Evolutionary conservation across 164 flowering plant species (phyloP).

Genomic region (Dillenia suffruticosa): DNA sequence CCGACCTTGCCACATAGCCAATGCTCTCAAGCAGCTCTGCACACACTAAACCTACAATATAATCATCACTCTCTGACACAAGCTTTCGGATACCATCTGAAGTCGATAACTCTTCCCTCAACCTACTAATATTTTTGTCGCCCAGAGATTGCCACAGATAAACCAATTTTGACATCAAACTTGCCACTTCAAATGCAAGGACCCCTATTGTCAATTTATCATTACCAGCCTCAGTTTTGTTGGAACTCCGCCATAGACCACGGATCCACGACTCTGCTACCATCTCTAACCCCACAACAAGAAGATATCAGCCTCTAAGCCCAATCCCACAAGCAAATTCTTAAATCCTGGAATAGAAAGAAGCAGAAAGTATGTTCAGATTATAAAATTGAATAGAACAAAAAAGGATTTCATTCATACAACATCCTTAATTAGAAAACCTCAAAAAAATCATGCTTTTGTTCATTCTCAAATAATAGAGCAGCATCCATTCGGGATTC

Average conservation of each 20-base stretch:
- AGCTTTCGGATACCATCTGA: constrained; percentile 72
- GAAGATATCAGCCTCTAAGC: too few relatives aligned
- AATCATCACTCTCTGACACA: constrained; percentile 72
- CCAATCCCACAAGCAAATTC: too few relatives aligned
- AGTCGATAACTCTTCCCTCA: constrained; percentile 54
- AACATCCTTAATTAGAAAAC: too few relatives aligned
- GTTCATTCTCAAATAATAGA: too few relatives aligned
- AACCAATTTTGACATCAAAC: constrained; percentile 80
- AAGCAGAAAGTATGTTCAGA: too few relatives aligned
- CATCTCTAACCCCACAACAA: constrained; percentile 31
- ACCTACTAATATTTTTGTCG: constrained; percentile 52
- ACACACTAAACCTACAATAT: constrained; percentile 40
- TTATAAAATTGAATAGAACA: too few relatives aligned
- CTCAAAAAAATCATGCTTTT: too few relatives aligned
- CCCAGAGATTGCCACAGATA: constrained; percentile 68
- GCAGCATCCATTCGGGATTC: too few relatives aligned
- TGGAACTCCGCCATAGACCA: constrained; percentile 41
- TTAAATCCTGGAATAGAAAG: too few relatives aligned
- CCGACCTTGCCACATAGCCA: constrained; percentile 45
- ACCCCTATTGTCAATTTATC: constrained; percentile 61
- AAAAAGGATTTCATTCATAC: too few relatives aligned
- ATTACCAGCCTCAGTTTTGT: constrained; percentile 24
- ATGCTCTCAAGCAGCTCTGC: constrained; percentile 61
- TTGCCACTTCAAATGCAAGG: constrained; percentile 77
- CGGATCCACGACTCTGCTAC: constrained; percentile 77